phyloP scores from a whole-genome alignment of 805 yeast species.

The Pichia heedii region DNA sequence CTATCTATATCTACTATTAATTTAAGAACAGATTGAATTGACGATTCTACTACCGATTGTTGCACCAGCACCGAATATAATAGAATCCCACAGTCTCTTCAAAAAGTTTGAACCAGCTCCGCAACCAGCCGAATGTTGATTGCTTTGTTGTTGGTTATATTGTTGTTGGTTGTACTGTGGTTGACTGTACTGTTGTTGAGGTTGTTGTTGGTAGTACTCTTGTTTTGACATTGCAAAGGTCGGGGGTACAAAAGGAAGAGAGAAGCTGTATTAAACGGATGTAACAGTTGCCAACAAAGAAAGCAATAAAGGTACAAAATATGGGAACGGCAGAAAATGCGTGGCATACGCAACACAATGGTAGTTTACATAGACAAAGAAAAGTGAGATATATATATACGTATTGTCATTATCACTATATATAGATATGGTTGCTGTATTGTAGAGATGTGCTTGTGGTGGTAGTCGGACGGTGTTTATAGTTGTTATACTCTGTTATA shows the following conservation, averaged over 20 bases:
- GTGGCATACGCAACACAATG: too few species aligned
- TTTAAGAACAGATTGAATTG: slow-evolving; percentile 53
- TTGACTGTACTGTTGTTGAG: slow-evolving; percentile 2
- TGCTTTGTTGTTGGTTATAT: slow-evolving; percentile 9
- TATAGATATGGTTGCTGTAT: too few species aligned
- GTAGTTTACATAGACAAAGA: too few species aligned
- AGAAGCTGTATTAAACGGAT: not conserved
- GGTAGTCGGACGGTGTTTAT: too few species aligned
- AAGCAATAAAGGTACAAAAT: too few species aligned
- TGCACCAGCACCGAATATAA: slow-evolving; percentile 95
- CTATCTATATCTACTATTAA: too few species aligned
- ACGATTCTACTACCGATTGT: slow-evolving; percentile 80
- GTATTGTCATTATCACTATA: too few species aligned
- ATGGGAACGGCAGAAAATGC: not conserved
- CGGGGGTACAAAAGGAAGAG: not conserved
- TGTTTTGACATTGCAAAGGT: not conserved
- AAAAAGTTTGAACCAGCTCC: slow-evolving; percentile 42
- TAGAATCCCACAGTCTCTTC: slow-evolving; percentile 81
- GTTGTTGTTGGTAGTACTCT: slow-evolving; percentile 1
- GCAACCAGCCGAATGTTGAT: slow-evolving; percentile 14
- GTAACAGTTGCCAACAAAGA: too few species aligned
- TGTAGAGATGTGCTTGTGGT: too few species aligned
- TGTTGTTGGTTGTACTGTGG: slow-evolving; percentile 7
- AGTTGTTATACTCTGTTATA: too few species aligned
- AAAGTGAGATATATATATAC: too few species aligned